Percentiles rank a stretch among this genome's conserved stretches.
Evolutionary conservation across 495 filamentous ascomycete genomes (phyloP).

Genomic region (Tetracladium marchalianum): DNA sequence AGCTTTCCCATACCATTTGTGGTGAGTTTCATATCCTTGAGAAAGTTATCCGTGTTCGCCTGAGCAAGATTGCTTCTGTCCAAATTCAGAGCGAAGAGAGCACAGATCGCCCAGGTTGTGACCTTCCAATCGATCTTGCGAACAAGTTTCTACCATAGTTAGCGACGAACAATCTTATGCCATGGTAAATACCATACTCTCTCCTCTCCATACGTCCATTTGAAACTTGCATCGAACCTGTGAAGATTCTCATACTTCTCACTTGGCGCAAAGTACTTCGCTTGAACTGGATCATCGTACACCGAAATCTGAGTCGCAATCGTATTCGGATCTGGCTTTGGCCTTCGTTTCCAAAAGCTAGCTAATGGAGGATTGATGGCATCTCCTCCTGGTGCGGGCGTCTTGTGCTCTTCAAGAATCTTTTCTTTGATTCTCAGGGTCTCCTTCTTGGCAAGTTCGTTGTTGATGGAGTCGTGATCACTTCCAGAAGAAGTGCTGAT

Average conservation of each 20-base stretch:
- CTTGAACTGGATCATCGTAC: slow-evolving; percentile 26
- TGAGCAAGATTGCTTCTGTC: slow-evolving; percentile 70
- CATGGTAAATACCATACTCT: slow-evolving; percentile 21
- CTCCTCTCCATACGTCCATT: slow-evolving; percentile 65
- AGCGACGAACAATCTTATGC: not conserved
- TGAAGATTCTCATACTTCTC: slow-evolving; percentile 54
- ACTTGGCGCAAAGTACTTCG: slow-evolving; percentile 37
- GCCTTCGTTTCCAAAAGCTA: no score
- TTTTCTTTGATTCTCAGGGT: no score
- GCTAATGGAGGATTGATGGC: no score
- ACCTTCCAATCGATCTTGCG: slow-evolving; percentile 44
- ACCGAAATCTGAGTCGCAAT: slow-evolving; percentile 48
- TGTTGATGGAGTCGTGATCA: no score
- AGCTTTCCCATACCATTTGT: slow-evolving; percentile 36
- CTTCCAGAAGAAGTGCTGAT: no score
- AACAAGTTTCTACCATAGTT: slow-evolving; percentile 37
- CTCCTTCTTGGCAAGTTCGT: no score
- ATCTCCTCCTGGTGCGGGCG: no score
- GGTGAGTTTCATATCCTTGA: slow-evolving; percentile 44
- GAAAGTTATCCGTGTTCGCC: slow-evolving; percentile 61
- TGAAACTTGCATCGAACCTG: slow-evolving; percentile 62
- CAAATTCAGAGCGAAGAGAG: slow-evolving; percentile 76
- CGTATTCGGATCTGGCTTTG: slow-evolving; percentile 31
- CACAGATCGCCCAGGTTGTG: slow-evolving; percentile 44
- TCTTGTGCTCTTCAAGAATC: no score